Conservation (phyloP, 192 early-diverging fungal species). For the Physocladia obscura region DNA sequence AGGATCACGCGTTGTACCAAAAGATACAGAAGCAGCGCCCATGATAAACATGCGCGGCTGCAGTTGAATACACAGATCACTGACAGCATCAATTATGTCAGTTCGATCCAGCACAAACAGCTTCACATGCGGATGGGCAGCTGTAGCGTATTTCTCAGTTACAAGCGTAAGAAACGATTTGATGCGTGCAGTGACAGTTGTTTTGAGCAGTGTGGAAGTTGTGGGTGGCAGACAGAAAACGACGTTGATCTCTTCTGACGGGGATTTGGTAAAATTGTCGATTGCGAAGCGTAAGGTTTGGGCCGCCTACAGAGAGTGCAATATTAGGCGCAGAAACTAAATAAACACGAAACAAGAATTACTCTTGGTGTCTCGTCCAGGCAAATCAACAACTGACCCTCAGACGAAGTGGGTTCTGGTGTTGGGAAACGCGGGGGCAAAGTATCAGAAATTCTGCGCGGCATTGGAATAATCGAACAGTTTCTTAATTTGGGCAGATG, state of each 20-base stretch:
- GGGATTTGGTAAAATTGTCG: constrained; percentile 23
- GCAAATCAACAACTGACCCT: too few relatives aligned
- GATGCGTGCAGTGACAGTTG: constrained; percentile 23
- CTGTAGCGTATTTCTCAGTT: constrained; percentile 2
- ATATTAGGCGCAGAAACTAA: too few relatives aligned
- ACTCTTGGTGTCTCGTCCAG: constrained; percentile 26
- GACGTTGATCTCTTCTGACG: neutral
- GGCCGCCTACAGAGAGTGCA: constrained; percentile 25
- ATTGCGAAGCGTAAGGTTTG: constrained; percentile 28
- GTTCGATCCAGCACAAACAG: constrained; percentile 3
- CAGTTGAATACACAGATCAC: neutral
- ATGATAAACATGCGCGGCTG: constrained; percentile 17
- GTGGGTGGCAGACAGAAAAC: constrained; percentile 5
- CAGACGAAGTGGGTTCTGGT: constrained; percentile 7
- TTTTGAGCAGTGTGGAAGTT: constrained; percentile 13
- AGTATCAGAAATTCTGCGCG: too few relatives aligned
- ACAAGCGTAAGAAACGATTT: constrained; percentile 8
- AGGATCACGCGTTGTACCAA: neutral
- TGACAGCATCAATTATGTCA: neutral
- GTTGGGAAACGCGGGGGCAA: neutral
- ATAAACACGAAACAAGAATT: too few relatives aligned
- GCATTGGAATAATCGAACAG: too few relatives aligned
- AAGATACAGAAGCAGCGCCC: neutral
- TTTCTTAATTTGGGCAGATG: too few relatives aligned
- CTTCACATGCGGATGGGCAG: neutral